phyloP scores from a whole-genome alignment of 2,329 filamentous ascomycete genomes.

The Fusarium sp. region DNA sequence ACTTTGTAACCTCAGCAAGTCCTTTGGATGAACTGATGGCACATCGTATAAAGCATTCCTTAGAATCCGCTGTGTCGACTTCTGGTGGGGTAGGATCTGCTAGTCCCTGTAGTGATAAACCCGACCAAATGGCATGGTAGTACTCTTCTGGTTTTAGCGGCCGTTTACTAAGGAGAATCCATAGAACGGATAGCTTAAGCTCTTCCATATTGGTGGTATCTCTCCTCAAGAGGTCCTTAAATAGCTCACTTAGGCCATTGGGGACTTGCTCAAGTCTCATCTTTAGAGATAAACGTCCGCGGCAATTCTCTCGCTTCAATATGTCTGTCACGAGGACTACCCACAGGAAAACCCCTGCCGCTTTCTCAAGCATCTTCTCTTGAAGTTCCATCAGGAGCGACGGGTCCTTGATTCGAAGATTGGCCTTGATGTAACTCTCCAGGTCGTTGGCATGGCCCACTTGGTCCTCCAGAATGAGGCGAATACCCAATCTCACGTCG shows the following conservation, averaged over 20 bases:
- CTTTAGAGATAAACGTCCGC: slow-evolving; percentile 47
- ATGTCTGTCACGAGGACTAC: slow-evolving; percentile 57
- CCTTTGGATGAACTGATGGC: slow-evolving; percentile 64
- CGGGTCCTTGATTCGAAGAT: slow-evolving; percentile 14
- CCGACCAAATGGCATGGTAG: slow-evolving; percentile 51
- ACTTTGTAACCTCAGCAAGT: slow-evolving; percentile 59
- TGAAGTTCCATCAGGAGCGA: background rate
- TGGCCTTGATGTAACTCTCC: slow-evolving; percentile 25
- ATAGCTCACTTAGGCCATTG: slow-evolving; percentile 59
- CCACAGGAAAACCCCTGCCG: slow-evolving; percentile 62
- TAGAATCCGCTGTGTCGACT: slow-evolving; percentile 31
- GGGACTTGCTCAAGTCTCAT: slow-evolving; percentile 55
- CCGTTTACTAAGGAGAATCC: slow-evolving; percentile 64
- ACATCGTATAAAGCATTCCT: slow-evolving; percentile 40
- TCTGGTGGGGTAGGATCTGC: background rate
- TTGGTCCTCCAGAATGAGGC: slow-evolving; percentile 47
- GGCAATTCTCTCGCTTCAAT: slow-evolving; percentile 53
- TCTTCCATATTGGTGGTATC: slow-evolving; percentile 59
- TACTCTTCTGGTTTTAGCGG: slow-evolving; percentile 61
- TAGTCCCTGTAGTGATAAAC: fast-evolving
- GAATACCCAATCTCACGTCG: slow-evolving; percentile 46
- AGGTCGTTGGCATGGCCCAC: slow-evolving; percentile 48
- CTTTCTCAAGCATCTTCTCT: slow-evolving; percentile 52
- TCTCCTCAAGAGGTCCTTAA: slow-evolving; percentile 63
- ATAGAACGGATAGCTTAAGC: slow-evolving; percentile 62